These are phyloP conservation scores for Boletus sp. DNA, from an alignment of 768 basidiomycete genomes.

Conservation along the genomic window DNA sequence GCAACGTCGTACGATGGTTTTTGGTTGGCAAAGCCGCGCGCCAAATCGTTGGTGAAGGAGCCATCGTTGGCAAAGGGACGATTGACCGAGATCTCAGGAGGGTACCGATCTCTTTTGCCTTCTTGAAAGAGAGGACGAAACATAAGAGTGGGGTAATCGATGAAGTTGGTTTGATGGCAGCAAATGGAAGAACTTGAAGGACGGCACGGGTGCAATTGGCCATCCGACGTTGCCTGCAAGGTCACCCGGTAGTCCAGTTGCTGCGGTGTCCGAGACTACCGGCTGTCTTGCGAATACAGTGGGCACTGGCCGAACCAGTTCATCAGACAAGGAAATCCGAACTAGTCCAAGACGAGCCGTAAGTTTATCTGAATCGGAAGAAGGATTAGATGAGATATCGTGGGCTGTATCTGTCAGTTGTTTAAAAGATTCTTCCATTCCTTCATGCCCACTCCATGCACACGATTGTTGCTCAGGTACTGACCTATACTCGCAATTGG, in stretches of 20 bases:
- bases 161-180: background rate
- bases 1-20: background rate
- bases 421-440: background rate
- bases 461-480: background rate
- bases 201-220: background rate
- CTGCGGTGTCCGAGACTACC: background rate
- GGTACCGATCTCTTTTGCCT: background rate
- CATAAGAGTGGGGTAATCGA: background rate
- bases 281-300: background rate
- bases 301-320: slow-evolving; percentile 8
- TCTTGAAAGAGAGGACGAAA: background rate
- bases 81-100: background rate
- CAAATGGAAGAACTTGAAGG: background rate
- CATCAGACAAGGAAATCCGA: background rate
- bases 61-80: background rate
- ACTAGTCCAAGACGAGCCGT: background rate
- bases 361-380: background rate
- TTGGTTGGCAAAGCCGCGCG: slow-evolving; percentile 4
- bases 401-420: background rate
- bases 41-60: background rate
- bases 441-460: background rate
- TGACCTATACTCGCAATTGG: background rate
- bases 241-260: background rate
- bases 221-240: background rate
- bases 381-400: background rate